phyloP scores from a whole-genome alignment of 768 basidiomycete species.

The Sutorius australiensis region DNA sequence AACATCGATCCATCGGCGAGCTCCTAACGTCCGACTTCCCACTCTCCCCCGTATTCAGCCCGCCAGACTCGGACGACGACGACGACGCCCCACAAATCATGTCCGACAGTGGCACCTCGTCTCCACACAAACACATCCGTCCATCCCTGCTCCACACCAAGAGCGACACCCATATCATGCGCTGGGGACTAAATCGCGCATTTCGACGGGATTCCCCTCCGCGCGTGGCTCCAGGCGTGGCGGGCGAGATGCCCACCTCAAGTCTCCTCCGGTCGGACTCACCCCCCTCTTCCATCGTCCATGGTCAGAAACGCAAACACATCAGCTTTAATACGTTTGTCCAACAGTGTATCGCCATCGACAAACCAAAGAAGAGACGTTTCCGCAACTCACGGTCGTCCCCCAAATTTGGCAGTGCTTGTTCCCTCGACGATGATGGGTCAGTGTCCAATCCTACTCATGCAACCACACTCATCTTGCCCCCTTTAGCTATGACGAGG shows the following conservation, averaged over 20 bases:
- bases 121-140: slow-evolving; percentile 23
- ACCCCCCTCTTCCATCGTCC: slow-evolving; percentile 10
- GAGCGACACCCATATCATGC: slow-evolving; percentile 80
- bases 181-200: slow-evolving; percentile 44
- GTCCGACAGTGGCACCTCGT: slow-evolving; percentile 21
- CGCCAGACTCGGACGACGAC: slow-evolving; percentile 57
- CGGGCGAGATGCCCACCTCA: slow-evolving; percentile 7
- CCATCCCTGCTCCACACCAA: slow-evolving; percentile 76
- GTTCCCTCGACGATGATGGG: slow-evolving; percentile 56
- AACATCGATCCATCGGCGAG: slow-evolving; percentile 89
- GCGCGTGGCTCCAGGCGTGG: slow-evolving; percentile 35
- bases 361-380: slow-evolving; percentile 53
- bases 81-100: slow-evolving; percentile 22
- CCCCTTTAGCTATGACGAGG: slow-evolving; percentile 60
- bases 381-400: slow-evolving; percentile 6
- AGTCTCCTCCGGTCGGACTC: slow-evolving; percentile 19
- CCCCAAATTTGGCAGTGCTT: slow-evolving; percentile 25
- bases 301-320: slow-evolving; percentile 66
- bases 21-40: slow-evolving; percentile 76
- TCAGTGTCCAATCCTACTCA: slow-evolving; percentile 33
- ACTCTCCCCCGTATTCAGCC: slow-evolving; percentile 58
- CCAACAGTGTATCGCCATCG: slow-evolving; percentile 91
- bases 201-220: slow-evolving; percentile 69
- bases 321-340: slow-evolving; percentile 99
- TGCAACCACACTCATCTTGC: not conserved